These are phyloP conservation scores for Candida sithepensis DNA, from an alignment of 805 yeast genomes.

Conservation along the genomic window DNA sequence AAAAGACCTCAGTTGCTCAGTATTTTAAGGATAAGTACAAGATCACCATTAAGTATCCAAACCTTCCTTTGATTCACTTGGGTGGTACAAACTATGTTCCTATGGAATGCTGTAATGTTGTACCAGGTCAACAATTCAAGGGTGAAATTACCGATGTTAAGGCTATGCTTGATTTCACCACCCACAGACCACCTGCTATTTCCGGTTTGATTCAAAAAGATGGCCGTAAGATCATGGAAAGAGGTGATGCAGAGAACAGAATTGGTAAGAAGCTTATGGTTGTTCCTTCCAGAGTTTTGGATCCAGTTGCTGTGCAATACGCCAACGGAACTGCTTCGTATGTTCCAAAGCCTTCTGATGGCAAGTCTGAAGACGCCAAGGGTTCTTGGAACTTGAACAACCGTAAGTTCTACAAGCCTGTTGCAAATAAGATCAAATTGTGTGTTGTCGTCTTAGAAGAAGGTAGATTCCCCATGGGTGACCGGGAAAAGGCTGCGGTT, in stretches of 20 bases:
- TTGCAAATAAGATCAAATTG: constrained; percentile 12
- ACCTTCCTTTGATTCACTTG: constrained; percentile 25
- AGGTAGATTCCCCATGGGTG: constrained; percentile 14
- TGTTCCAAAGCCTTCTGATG: constrained; percentile 18
- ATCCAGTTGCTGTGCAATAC: constrained; percentile 20
- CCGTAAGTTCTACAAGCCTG: constrained; percentile 17
- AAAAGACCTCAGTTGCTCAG: constrained; percentile 22
- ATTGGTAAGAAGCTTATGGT: constrained; percentile 22
- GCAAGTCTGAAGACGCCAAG: constrained; percentile 19
- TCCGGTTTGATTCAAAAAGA: constrained; percentile 27
- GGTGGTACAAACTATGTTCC: constrained; percentile 28
- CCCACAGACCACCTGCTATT: constrained; percentile 27
- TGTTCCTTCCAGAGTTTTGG: constrained; percentile 28
- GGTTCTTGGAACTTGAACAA: constrained; percentile 23
- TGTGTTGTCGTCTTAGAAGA: constrained; percentile 16
- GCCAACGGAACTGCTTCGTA: constrained; percentile 16
- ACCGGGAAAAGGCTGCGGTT: constrained; percentile 8
- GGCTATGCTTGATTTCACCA: constrained; percentile 28
- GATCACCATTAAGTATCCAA: constrained; percentile 22
- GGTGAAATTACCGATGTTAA: constrained; percentile 27
- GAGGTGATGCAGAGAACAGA: constrained; percentile 12
- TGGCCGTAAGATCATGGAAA: constrained; percentile 20
- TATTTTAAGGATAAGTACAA: constrained; percentile 25
- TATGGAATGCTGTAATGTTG: constrained; percentile 25
- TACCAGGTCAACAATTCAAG: constrained; percentile 28